These are phyloP conservation scores for Kodamaea kaohsiungensis DNA, from an alignment of 805 yeast species.

Conservation along the genomic window DNA sequence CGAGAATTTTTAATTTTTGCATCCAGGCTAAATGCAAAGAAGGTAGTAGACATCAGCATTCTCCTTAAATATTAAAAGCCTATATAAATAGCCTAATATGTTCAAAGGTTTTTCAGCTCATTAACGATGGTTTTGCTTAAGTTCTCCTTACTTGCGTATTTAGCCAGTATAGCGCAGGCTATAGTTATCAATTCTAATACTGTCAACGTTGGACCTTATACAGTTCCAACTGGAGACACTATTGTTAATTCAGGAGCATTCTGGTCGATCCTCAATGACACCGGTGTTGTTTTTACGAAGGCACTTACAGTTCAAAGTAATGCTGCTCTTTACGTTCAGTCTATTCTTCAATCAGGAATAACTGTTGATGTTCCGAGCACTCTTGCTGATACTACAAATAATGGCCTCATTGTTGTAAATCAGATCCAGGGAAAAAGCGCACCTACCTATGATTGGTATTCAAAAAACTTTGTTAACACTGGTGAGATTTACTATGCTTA, in stretches of 20 bases:
- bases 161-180: not conserved
- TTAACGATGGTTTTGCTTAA: not conserved
- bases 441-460: constrained; percentile 8
- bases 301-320: constrained; percentile 12
- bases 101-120: too few species aligned
- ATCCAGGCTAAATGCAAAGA: too few species aligned
- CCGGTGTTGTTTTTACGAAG: constrained; percentile 14
- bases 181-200: not conserved
- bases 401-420: constrained; percentile 19
- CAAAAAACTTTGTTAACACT: constrained; percentile 7
- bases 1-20: too few species aligned
- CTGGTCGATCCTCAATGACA: constrained; percentile 17
- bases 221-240: constrained; percentile 3
- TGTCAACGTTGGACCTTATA: not conserved
- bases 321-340: constrained; percentile 17
- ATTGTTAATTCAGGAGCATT: constrained; percentile 16
- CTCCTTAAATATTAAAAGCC: too few species aligned
- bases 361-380: constrained; percentile 3
- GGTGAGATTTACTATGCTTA: constrained; percentile 13
- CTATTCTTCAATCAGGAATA: constrained; percentile 7
- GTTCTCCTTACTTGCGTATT: not conserved
- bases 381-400: constrained; percentile 14
- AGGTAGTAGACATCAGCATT: too few species aligned
- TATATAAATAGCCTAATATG: too few species aligned
- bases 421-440: constrained; percentile 11